Percentiles rank a stretch among this genome's conserved stretches.
Evolutionary conservation across 1,284 basidiomycete genomes (phyloP).

Genomic region (Cryptococcus floricola): DNA sequence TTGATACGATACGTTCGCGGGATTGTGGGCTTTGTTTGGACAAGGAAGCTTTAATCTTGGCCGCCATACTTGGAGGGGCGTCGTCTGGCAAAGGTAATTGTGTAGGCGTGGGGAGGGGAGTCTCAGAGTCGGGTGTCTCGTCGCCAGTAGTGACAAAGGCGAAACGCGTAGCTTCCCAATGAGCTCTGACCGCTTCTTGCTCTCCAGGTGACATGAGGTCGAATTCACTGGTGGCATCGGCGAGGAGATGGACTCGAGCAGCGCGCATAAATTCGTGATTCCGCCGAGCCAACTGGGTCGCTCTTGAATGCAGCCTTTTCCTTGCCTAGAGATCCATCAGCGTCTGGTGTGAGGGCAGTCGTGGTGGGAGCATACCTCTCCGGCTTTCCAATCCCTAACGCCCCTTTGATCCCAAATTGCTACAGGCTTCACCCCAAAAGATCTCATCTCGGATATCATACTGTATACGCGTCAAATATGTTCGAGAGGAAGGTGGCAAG

Average conservation of each 20-base stretch:
- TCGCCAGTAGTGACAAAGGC: slow-evolving; percentile 6
- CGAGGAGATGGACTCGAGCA: slow-evolving; percentile 11
- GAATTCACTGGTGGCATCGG: slow-evolving; percentile 12
- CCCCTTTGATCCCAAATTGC: slow-evolving; percentile 47
- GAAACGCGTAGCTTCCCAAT: slow-evolving; percentile 18
- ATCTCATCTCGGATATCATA: slow-evolving; percentile 38
- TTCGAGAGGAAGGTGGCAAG: neutral
- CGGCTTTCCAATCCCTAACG: slow-evolving; percentile 45
- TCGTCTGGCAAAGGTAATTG: too few relatives aligned
- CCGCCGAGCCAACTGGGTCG: slow-evolving; percentile 26
- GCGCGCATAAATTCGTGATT: slow-evolving; percentile 35
- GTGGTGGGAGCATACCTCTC: slow-evolving; percentile 29
- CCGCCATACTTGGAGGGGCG: too few relatives aligned
- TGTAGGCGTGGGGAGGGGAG: too few relatives aligned
- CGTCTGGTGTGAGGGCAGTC: neutral
- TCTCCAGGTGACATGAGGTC: slow-evolving; percentile 11
- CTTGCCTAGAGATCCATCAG: slow-evolving; percentile 10
- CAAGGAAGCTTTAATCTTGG: neutral
- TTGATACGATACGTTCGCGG: neutral
- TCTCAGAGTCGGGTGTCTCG: neutral
- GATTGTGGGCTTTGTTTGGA: neutral
- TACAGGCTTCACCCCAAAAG: slow-evolving; percentile 35
- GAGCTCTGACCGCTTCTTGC: slow-evolving; percentile 9
- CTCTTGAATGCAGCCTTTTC: slow-evolving; percentile 18
- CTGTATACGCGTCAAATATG: slow-evolving; percentile 19